A percentile compares a stretch with the other conserved stretches of the same genome.
Evolutionary conservation across 768 basidiomycete genomes (phyloP).

Genomic region (Tylopilus plumbeoviolaceoides): DNA sequence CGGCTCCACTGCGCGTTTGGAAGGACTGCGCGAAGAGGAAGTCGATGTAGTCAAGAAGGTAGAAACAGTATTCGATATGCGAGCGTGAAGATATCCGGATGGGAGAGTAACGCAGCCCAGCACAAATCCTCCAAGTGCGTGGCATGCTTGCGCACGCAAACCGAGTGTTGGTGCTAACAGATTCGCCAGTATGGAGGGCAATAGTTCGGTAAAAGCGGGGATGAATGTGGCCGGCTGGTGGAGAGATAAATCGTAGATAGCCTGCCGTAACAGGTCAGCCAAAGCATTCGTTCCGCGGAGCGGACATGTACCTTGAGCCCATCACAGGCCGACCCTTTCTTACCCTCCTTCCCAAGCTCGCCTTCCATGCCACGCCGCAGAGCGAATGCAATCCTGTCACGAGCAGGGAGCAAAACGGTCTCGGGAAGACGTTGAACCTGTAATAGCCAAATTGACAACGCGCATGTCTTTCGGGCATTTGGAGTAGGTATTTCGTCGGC

Average conservation of each 20-base stretch:
- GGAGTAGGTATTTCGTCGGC: slow-evolving; percentile 69
- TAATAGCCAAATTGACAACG: slow-evolving; percentile 69
- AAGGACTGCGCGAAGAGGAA: slow-evolving; percentile 37
- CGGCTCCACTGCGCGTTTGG: slow-evolving; percentile 39
- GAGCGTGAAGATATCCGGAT: slow-evolving; percentile 44
- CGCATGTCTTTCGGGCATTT: slow-evolving; percentile 83
- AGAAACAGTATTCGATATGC: slow-evolving; percentile 47
- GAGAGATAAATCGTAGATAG: slow-evolving; percentile 64
- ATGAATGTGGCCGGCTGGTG: slow-evolving; percentile 64
- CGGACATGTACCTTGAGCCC: slow-evolving; percentile 59
- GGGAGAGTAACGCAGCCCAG: slow-evolving; percentile 49
- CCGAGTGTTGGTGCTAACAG: slow-evolving; percentile 60
- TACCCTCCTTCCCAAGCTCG: slow-evolving; percentile 84
- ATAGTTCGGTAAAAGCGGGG: slow-evolving; percentile 56
- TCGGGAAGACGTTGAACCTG: slow-evolving; percentile 68
- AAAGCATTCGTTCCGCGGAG: slow-evolving; percentile 4
- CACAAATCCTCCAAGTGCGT: slow-evolving; percentile 70
- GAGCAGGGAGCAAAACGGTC: slow-evolving; percentile 55
- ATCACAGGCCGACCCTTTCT: slow-evolving; percentile 78
- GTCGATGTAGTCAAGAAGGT: slow-evolving; percentile 42
- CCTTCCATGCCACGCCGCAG: slow-evolving; percentile 76
- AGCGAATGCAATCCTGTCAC: slow-evolving; percentile 65
- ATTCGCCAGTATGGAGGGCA: slow-evolving; percentile 59
- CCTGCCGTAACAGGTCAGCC: slow-evolving; percentile 40
- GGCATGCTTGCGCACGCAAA: slow-evolving; percentile 70